Evolutionary conservation across 2,329 filamentous ascomycete species (phyloP).

Genomic region (Ophiostoma australiae): DNA sequence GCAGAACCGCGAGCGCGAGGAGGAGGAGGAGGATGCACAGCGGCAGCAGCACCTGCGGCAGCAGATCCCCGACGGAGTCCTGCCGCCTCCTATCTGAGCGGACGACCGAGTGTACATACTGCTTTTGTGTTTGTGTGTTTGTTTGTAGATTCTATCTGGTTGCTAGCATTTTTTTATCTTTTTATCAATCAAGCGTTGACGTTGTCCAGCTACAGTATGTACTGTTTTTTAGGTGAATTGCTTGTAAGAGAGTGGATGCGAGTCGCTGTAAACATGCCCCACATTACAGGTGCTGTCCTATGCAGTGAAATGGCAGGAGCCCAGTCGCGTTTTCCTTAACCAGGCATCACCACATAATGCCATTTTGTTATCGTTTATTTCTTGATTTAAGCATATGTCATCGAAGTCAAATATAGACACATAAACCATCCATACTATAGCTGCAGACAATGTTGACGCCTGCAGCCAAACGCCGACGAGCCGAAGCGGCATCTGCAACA

Average conservation of each 20-base stretch:
- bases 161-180: neutral
- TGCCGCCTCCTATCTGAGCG: conserved; percentile 2
- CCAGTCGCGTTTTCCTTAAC: neutral
- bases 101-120: neutral
- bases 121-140: neutral
- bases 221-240: too few species aligned
- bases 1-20: conserved; percentile 37
- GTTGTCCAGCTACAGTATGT: neutral
- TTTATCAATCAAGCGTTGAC: neutral
- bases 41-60: conserved; percentile 30
- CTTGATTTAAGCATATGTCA: neutral
- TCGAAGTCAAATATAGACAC: neutral
- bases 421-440: neutral
- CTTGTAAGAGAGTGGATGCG: neutral
- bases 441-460: conserved; percentile 32
- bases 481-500: conserved; percentile 53
- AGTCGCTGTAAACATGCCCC: neutral
- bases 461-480: conserved; percentile 47
- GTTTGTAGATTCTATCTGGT: neutral
- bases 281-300: neutral
- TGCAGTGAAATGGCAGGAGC: neutral
- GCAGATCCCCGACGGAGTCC: conserved; percentile 9
- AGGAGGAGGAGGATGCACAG: conserved; percentile 29
- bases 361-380: neutral
- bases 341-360: neutral